Base-by-base conservation (phyloP, 352 stramenopile species). In the Elongisporangium prolatum region DNA sequence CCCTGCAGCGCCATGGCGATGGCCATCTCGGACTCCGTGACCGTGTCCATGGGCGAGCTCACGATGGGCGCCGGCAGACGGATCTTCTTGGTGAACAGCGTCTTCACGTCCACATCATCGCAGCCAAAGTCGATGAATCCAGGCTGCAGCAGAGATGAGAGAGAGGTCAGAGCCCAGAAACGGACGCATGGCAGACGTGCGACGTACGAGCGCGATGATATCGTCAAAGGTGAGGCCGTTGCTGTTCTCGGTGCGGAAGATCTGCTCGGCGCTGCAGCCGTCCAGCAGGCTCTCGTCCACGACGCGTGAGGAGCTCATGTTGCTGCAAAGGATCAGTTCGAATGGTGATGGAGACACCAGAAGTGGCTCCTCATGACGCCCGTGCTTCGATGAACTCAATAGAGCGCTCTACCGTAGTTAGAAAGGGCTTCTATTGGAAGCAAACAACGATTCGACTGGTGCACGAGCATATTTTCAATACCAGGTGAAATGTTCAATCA, bases 41-140 rank as follows among this genome's bases (percentile, higher is more conserved):
- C 97, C 18, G 97, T 99, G 81, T 99, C 97, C 97, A 99, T 99
- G 2, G 97, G 97, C 50, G 95, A 99, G 18, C 91, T 98, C 38
- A 99, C 93, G 55, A 99, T 95, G 13, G 97, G 96, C 49, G 84
- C 68, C 48, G 97, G 90, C 52, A 99, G 68, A 37, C 67, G 86
- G 68, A 99, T 99, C 67, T 96, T 98, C 68, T 82, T 90, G 37
- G 91, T 89, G 50, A 94, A 53, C 9, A 68, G 72, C 16, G 94
- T 96, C 17, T 82, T 88, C 61, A 99, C 84, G 21, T 93, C 86
- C 37, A 99, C 96, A 34, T 98, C 84, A 50, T 97, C 82, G 14
- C 98, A 82, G 16, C 86, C 86, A 66, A 99, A 99, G 64, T 93
- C 68, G 67, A 99, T 89, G 68, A 87, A 75, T 22, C 79, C 76